Evolutionary conservation across 352 stramenopile species (phyloP), one percentile per base, ranked within the genome.

Genomic region (Globisporangium sylvaticum): DNA sequence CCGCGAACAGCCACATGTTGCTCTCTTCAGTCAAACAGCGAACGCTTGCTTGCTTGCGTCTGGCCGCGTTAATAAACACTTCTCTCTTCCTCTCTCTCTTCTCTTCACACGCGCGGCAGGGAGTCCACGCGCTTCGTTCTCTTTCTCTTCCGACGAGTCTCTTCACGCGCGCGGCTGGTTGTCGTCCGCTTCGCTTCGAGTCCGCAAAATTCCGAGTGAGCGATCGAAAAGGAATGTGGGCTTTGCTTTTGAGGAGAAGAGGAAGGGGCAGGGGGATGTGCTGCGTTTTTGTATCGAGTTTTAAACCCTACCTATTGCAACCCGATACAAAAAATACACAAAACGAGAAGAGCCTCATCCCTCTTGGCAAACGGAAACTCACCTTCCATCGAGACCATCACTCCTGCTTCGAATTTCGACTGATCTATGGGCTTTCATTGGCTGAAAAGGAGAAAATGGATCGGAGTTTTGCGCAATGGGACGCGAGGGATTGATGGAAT

Each of bases 1-100:
- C 58, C 29, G 58, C 63, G 48, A 73, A 73, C n/a, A 73, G 53
- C 67, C 67, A 73, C 67, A 73, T 73, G 25, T 46, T 56, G 3
- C 63, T 64, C 48, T 60, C 27, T 58, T n/a, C 37, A 44, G 12
- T 44, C 37, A 44, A 15, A 18, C 12, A 44, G n/a, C 44, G 18
- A 54, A 18, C 46, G 5, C 18, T 54, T 32, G 31, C 18, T 54
- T 32, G 31, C 37, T 54, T 37, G 12, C 53, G 14, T 63, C 34
- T 24, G 48, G 9, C 54, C 9, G 37, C n/a, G 32, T 42, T 37
- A 46, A 32, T 62, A n/a, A 39, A 50, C 42, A 50, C 15, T 50
- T 50, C 42, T 53, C 20, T 27, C 39, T 64, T 39, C 29, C 25
- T 63, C 52, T 55, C 10, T 67, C 22, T 59, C 44, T 57, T 31